Percentiles rank a stretch among this genome's conserved stretches.
Evolutionary conservation across 345 rosid species (phyloP).

Genomic region (Acer campestre): DNA sequence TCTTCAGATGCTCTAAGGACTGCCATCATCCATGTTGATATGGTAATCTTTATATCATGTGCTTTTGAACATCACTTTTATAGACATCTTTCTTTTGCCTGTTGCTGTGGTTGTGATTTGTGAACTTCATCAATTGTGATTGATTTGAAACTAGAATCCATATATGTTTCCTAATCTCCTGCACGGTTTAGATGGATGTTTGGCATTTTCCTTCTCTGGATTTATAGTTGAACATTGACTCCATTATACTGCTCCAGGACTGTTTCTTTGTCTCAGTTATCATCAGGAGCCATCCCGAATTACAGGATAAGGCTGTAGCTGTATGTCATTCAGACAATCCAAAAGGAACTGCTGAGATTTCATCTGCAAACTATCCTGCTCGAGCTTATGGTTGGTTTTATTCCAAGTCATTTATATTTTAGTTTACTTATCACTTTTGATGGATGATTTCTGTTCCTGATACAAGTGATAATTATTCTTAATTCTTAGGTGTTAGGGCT

Average conservation of each 20-base stretch:
- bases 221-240: slow-evolving; percentile 19
- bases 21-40: slow-evolving; percentile 75
- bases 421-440: slow-evolving; percentile 9
- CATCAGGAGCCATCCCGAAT: slow-evolving; percentile 65
- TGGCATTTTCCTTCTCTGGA: background rate
- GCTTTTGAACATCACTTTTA: slow-evolving; percentile 10
- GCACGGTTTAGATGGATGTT: slow-evolving; percentile 3
- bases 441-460: slow-evolving; percentile 17
- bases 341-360: slow-evolving; percentile 96
- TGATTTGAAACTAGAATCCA: slow-evolving; percentile 8
- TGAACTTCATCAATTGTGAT: background rate
- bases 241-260: slow-evolving; percentile 63
- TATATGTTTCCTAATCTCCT: background rate
- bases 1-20: slow-evolving; percentile 41
- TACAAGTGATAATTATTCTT: slow-evolving; percentile 17
- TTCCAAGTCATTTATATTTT: slow-evolving; percentile 28
- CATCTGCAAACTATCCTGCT: slow-evolving; percentile 96
- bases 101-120: background rate
- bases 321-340: slow-evolving; percentile 90
- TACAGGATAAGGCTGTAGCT: slow-evolving; percentile 86
- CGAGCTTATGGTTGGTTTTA: slow-evolving; percentile 73
- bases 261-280: slow-evolving; percentile 93
- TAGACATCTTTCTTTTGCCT: background rate
- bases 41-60: slow-evolving; percentile 51
- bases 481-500: slow-evolving; percentile 66